Evolutionary conservation across 1,139 yeast genomes (phyloP).

Genomic region (Saccharomycopsis crataegensis): DNA sequence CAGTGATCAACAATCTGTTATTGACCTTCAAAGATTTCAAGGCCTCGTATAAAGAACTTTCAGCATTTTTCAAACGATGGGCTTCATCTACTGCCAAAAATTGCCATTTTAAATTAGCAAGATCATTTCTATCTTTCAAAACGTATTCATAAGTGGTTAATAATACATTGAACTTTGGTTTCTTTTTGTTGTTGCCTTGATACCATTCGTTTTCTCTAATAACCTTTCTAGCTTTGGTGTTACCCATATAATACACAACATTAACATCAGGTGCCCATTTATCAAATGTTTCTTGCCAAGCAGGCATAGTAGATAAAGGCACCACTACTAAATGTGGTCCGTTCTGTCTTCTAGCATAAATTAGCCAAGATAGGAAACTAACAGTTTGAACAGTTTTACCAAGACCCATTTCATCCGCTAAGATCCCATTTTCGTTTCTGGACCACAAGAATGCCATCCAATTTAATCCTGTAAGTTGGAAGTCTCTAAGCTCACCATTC

Average conservation of each 20-base stretch:
- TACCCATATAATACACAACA: constrained; percentile 88
- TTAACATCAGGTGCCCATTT: constrained; percentile 97
- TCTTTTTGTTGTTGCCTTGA: constrained; percentile 45
- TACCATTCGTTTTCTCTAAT: constrained; percentile 84
- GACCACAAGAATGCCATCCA: constrained; percentile 99
- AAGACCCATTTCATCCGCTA: constrained; percentile 99
- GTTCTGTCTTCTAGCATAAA: constrained; percentile 89
- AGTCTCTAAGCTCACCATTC: constrained; percentile 89
- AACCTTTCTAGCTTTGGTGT: constrained; percentile 73
- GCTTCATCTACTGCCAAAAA: constrained; percentile 98
- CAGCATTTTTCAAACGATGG: constrained; percentile 90
- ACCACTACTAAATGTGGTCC: constrained; percentile 97
- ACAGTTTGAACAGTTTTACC: constrained; percentile 99
- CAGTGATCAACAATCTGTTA: constrained; percentile 86
- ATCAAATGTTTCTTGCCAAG: constrained; percentile 99
- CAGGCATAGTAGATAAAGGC: constrained; percentile 92
- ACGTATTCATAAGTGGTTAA: constrained; percentile 95
- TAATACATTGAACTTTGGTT: constrained; percentile 80
- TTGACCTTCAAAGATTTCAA: constrained; percentile 74
- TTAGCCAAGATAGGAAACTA: constrained; percentile 87
- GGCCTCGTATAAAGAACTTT: constrained; percentile 86
- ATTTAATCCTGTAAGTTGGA: constrained; percentile 94
- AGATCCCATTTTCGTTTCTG: constrained; percentile 91
- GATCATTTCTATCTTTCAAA: constrained; percentile 72
- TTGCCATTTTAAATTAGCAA: constrained; percentile 89